Evolutionary conservation across 2,329 filamentous ascomycete species (phyloP).

Genomic region (Verticillium nonalfalfae): DNA sequence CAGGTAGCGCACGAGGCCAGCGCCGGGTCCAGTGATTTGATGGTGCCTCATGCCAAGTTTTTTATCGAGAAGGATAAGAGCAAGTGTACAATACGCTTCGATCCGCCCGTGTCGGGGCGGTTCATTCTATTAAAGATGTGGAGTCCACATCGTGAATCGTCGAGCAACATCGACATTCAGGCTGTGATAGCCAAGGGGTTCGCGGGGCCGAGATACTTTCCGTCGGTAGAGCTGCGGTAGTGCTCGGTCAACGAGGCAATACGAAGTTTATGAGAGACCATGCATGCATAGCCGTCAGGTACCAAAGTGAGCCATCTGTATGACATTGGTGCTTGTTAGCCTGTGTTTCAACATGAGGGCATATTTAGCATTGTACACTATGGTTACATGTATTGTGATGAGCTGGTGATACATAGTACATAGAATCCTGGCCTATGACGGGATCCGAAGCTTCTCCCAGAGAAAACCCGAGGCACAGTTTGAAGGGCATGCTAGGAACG

Average conservation of each 20-base stretch:
- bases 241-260: not conserved
- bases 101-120: conserved; percentile 72
- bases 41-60: conserved; percentile 74
- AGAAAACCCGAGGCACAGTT: not conserved
- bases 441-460: not conserved
- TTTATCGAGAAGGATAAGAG: conserved; percentile 77
- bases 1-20: conserved; percentile 51
- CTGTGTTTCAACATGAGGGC: too few relatives aligned
- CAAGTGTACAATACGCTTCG: conserved; percentile 81
- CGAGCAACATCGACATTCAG: conserved; percentile 80
- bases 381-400: not conserved
- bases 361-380: not conserved
- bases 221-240: conserved; percentile 56
- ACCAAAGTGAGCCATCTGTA: not conserved
- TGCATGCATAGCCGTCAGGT: not conserved
- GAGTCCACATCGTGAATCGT: conserved; percentile 62
- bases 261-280: not conserved
- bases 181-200: conserved; percentile 78
- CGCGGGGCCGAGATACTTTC: conserved; percentile 80
- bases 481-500: not conserved
- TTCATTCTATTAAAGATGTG: conserved; percentile 89
- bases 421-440: conserved; percentile 15
- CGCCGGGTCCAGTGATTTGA: conserved; percentile 52
- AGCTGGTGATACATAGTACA: conserved; percentile 6
- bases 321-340: too few relatives aligned